Evolutionary conservation across 2,329 filamentous ascomycete genomes (phyloP).

Genomic region (Trichoderma koningiopsis): DNA sequence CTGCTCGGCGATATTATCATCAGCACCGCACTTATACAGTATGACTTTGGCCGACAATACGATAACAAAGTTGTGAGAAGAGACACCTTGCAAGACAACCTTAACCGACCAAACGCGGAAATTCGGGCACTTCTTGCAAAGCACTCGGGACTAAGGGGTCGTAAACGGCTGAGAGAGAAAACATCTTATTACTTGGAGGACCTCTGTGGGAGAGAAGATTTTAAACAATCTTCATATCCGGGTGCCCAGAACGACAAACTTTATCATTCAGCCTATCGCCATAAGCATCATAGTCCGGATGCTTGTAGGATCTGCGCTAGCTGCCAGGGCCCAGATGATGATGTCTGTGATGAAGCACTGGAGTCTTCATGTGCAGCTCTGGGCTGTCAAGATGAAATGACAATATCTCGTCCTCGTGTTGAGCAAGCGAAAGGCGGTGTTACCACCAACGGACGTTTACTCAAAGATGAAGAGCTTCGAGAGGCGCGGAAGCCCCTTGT

Average conservation of each 20-base stretch:
- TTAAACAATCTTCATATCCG: neutral
- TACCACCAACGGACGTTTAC: neutral
- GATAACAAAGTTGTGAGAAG: slow-evolving; percentile 30
- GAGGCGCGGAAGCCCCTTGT: slow-evolving; percentile 15
- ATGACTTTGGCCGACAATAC: slow-evolving; percentile 35
- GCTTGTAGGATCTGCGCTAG: no score
- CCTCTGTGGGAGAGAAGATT: neutral
- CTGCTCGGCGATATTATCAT: slow-evolving; percentile 38
- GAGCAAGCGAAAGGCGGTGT: neutral
- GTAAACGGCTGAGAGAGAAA: slow-evolving; percentile 16
- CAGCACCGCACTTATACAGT: slow-evolving; percentile 35
- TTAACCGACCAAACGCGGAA: slow-evolving; percentile 30
- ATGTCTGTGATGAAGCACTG: no score
- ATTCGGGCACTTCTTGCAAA: slow-evolving; percentile 34
- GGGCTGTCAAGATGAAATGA: neutral
- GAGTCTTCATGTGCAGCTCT: neutral
- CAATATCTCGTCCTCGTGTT: neutral
- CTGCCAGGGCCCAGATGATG: no score
- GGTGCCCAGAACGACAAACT: neutral
- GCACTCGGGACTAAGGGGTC: slow-evolving; percentile 17
- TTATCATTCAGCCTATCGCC: neutral
- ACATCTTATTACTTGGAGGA: neutral
- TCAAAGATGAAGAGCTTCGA: neutral
- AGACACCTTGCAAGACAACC: slow-evolving; percentile 29
- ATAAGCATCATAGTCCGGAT: neutral